Base-by-base conservation (phyloP, 129 eudicot genomes). In the Saposhnikovia divaricata region DNA sequence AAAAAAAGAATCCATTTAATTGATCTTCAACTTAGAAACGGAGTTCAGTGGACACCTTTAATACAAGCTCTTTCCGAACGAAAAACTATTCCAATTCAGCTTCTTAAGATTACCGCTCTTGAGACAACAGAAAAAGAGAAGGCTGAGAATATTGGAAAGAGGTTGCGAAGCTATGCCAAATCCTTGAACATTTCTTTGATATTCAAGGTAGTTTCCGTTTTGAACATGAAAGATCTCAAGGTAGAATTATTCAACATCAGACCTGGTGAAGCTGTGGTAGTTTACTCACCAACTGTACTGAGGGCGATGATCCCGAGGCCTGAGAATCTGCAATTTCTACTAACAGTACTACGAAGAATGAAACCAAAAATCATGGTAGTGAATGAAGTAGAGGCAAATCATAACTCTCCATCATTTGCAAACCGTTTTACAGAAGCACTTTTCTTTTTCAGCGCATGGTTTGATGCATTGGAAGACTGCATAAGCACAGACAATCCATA, bases 351-450 rank as follows among this genome's bases (percentile, higher is more conserved):
- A n/a, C 75, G 59, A 77, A 79, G 11, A 72, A 61, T 91, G 47
- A 87, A 80, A 34, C 96, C 96, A 6, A 66, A 75, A 12, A 43
- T 91, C 4, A 39, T 91, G 77, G 91, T 89, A 57, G 86, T 91
- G 55, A 68, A 61, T 5, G 96, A 91, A 83, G 87, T 89, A n/a
- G 96, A 91, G 77, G 91, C 90, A 14, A 87, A 82, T 77, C 93
- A 87, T 79, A 91, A 81, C 57, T 91, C 96, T 1, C 85, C 88
- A n/a, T 77, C 86, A 46, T 91, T 91, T 74, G 89, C 87, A 42
- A 85, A 82, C 47, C 82, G 90, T 19, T 91, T 89, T 79, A 85
- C 86, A 0, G 96, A 91, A 75, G 74, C 88, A 4, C 76, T 91
- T 4, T 89, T 89, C 86, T 89, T 39, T 40, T 84, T 85, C n/a